Evolutionary conservation across 2,329 filamentous ascomycete genomes (phyloP).

Genomic region (Colletotrichum echinochloae): DNA sequence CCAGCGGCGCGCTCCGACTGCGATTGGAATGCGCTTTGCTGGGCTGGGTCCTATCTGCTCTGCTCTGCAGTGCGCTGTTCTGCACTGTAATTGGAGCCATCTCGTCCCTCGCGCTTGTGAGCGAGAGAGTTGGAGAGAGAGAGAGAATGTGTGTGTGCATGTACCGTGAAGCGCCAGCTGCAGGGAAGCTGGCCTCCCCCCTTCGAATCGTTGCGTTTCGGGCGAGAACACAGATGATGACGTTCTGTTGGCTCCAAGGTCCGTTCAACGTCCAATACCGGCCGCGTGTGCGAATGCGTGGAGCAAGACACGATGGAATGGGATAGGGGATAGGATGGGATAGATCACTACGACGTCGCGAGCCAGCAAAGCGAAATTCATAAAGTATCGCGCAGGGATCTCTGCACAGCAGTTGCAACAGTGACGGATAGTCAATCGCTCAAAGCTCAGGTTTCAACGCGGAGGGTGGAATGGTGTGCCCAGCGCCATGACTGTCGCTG

Average conservation of each 20-base stretch:
- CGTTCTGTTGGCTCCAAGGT: not conserved
- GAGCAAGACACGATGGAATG: conserved; percentile 18
- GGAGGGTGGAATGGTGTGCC: not conserved
- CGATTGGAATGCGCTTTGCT: conserved; percentile 32
- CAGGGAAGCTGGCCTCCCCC: not conserved
- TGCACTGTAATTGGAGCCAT: not conserved
- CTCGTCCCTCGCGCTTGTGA: not conserved
- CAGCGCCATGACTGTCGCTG: conserved; percentile 6
- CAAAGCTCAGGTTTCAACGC: not conserved
- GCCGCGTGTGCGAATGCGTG: conserved; percentile 33
- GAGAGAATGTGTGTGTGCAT: not conserved
- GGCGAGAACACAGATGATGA: not conserved
- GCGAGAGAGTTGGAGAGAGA: not conserved
- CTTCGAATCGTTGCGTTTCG: not conserved
- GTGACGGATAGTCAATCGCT: conserved; percentile 9
- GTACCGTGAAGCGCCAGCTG: conserved; percentile 1
- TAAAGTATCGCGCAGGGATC: conserved; percentile 34
- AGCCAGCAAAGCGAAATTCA: conserved; percentile 26
- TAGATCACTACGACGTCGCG: conserved; percentile 10
- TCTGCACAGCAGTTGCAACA: conserved; percentile 10
- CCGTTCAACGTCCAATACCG: not conserved
- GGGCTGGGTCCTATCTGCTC: not conserved
- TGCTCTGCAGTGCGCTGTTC: not conserved
- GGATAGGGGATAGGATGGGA: conserved; percentile 15
- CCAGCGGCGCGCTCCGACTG: conserved; percentile 38